Evolutionary conservation across 257 asterid species (phyloP).

Genomic region (Prunella vulgaris): DNA sequence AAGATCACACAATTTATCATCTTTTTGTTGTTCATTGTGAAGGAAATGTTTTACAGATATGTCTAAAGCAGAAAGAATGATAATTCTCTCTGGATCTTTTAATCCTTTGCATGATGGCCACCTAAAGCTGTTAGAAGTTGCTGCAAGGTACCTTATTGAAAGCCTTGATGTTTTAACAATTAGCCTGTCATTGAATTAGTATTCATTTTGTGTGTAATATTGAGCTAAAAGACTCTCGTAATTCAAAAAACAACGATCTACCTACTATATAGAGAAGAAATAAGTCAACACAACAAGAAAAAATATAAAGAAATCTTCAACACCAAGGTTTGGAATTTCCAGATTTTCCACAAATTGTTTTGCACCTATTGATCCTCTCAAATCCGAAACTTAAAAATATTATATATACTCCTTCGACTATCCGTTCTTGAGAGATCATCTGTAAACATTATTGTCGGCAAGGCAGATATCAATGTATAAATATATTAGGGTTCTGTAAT

Average conservation of each 20-base stretch:
- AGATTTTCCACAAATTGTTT: neutral
- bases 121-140: slow-evolving; percentile 87
- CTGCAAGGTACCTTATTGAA: slow-evolving; percentile 51
- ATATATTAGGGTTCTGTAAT: neutral
- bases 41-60: slow-evolving; percentile 57
- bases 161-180: slow-evolving; percentile 1
- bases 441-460: neutral
- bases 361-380: neutral
- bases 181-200: neutral
- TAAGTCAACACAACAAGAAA: neutral
- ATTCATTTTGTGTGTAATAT: neutral
- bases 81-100: slow-evolving; percentile 86
- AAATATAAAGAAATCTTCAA: neutral
- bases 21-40: slow-evolving; percentile 26
- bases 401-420: neutral
- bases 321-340: neutral
- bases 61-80: slow-evolving; percentile 53
- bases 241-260: no score
- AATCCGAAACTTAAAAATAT: neutral
- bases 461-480: neutral
- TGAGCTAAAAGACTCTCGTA: neutral
- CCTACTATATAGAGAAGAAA: neutral
- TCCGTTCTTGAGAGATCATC: slow-evolving; percentile 2
- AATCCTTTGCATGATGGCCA: slow-evolving; percentile 97
- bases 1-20: slow-evolving; percentile 19